Evolutionary conservation across 2,329 filamentous ascomycete species (phyloP).

Genomic region (Fusarium bactridioides): DNA sequence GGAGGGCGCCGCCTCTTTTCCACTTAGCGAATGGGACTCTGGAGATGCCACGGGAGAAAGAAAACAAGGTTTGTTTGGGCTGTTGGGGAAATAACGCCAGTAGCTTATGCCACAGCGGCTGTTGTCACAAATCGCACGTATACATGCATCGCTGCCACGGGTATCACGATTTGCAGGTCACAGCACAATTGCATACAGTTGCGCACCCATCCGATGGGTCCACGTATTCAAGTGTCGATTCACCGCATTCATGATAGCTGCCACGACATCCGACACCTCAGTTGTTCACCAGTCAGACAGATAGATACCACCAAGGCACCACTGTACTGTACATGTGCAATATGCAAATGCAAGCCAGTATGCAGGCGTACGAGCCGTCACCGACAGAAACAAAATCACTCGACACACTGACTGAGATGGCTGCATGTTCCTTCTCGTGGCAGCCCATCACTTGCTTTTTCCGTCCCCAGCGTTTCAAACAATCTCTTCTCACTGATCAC

Average conservation of each 20-base stretch:
- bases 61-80: conserved; percentile 12
- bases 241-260: conserved; percentile 22
- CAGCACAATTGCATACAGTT: background rate
- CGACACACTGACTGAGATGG: background rate
- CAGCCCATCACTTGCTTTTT: background rate
- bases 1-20: conserved; percentile 15
- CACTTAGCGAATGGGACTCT: conserved; percentile 19
- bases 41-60: background rate
- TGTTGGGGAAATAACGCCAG: background rate
- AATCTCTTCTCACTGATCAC: background rate
- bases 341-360: background rate
- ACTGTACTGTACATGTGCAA: background rate
- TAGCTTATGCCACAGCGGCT: conserved; percentile 1
- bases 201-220: conserved; percentile 13
- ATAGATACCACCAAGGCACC: background rate
- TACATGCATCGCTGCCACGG: background rate
- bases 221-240: conserved; percentile 29
- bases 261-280: conserved; percentile 16
- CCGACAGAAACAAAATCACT: background rate
- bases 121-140: background rate
- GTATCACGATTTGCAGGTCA: conserved; percentile 2
- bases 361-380: background rate
- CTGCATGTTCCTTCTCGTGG: background rate
- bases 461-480: background rate
- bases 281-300: background rate